phyloP scores from a whole-genome alignment of 768 basidiomycete species.

The Peribolospora kevripleyi region DNA sequence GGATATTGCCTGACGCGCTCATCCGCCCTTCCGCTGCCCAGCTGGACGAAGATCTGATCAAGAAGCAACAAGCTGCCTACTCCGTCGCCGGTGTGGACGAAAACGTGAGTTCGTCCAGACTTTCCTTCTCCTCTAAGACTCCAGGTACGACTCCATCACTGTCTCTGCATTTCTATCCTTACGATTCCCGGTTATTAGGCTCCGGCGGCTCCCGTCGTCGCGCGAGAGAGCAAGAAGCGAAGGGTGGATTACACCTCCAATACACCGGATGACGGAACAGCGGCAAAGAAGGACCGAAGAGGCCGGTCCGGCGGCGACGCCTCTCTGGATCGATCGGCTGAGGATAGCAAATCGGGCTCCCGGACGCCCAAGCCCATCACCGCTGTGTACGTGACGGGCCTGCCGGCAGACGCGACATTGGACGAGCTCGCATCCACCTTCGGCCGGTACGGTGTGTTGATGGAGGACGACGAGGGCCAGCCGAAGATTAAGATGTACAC shows the following conservation, averaged over 20 bases:
- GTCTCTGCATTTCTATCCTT: neutral
- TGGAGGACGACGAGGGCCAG: conserved; percentile 73
- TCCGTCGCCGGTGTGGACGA: conserved; percentile 83
- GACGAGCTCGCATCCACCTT: conserved; percentile 69
- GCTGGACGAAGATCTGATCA: conserved; percentile 68
- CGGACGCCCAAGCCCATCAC: conserved; percentile 18
- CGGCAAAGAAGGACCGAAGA: conserved; percentile 4
- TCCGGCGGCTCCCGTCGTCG: conserved; percentile 60
- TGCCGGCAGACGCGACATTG: conserved; percentile 46
- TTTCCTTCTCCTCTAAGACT: neutral
- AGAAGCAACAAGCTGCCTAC: conserved; percentile 85
- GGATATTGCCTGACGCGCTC: neutral
- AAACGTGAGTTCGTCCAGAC: conserved; percentile 33
- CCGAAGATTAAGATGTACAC: conserved; percentile 93
- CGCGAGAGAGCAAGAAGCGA: conserved; percentile 30
- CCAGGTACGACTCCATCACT: neutral
- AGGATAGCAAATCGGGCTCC: too few species aligned
- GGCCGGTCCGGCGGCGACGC: neutral
- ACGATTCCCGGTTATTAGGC: conserved; percentile 28
- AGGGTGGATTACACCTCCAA: conserved; percentile 38
- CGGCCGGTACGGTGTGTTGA: conserved; percentile 68
- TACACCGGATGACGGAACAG: conserved; percentile 48
- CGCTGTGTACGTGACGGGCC: conserved; percentile 53
- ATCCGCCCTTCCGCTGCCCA: conserved; percentile 16
- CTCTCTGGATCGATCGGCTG: neutral